Evolutionary conservation across 164 flowering plant genomes (phyloP), one percentile per base, ranked within the genome.

Genomic region (Piper longum): DNA sequence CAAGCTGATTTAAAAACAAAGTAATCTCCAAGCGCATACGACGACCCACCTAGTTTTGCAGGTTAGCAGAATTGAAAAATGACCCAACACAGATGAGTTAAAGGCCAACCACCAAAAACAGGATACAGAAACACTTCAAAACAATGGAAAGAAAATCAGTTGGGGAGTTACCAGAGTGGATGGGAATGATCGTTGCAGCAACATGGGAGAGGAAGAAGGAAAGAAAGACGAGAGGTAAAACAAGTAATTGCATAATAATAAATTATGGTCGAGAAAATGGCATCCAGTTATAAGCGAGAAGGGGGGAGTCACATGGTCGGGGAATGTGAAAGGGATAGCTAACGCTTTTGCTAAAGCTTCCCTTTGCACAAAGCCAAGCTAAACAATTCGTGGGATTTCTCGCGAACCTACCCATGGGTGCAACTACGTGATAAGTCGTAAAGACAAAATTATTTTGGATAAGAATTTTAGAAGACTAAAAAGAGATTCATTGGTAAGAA

Each of bases 191-290:
- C 19, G 45, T 40, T 40, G 52, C 7, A 14, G 52, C 52, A 6
- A 9, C 52, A 48, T 12, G 14, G 12, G 14, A 9, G 52, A 6
- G 2, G 9, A 4, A 2, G 3, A 41, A 7, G 45, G 51, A 4
- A 16, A 43, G 26, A 5, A 41, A 19, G 57, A 60, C 43, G 41
- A 62, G 59, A 60, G 44, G 36, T 0, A 26, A 26, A 26, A 2
- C 36, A 7, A 68, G 68, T 59, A 41, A 17, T 16, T 17, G 43
- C 41, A 48, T 17, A 57, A 41, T 71, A 64, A 39, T 26, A 26
- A 26, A 26, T 64, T 68, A 70, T 70, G 74, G 74, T 60, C 71
- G 70, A 40, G 66, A 54, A 1, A 68, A 64, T 71, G 78, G 56
- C 83, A 57, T 57, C 61, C 61, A 48, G 52, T 48, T 14, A 4